Evolutionary conservation across 768 basidiomycete genomes (phyloP).

Genomic region (Crassisporium funariophilum): DNA sequence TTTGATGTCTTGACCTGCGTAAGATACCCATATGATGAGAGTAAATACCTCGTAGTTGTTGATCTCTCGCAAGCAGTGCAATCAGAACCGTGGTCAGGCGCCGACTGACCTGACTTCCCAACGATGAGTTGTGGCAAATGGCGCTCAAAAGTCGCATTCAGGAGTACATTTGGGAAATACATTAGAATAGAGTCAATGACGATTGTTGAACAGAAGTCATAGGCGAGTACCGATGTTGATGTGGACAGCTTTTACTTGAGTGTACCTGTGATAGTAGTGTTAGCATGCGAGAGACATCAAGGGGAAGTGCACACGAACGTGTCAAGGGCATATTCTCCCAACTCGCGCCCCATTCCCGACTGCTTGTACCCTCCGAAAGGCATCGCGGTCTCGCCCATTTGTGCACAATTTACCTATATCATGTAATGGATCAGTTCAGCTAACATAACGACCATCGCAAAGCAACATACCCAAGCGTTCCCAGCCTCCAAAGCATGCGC

Average conservation of each 20-base stretch:
- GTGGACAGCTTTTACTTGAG: conserved; percentile 62
- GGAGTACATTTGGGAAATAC: too few species aligned
- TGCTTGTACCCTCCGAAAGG: conserved; percentile 80
- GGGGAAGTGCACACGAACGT: conserved; percentile 39
- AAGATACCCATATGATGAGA: too few species aligned
- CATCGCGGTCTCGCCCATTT: conserved; percentile 46
- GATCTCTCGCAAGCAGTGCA: too few species aligned
- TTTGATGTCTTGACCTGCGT: too few species aligned
- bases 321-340: conserved; percentile 63
- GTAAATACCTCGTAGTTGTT: too few species aligned
- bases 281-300: not conserved
- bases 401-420: conserved; percentile 43
- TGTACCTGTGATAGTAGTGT: conserved; percentile 41
- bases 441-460: conserved; percentile 52
- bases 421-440: not conserved
- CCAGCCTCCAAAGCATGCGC: conserved; percentile 80
- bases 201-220: too few species aligned
- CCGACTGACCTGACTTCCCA: too few species aligned
- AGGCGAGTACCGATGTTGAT: conserved; percentile 62
- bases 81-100: too few species aligned
- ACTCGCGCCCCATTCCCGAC: conserved; percentile 69
- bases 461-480: conserved; percentile 65
- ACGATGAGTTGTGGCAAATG: too few species aligned
- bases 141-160: too few species aligned
- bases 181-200: too few species aligned